Evolutionary conservation across 768 basidiomycete genomes (phyloP).

Genomic region (Tulasnella sp.): DNA sequence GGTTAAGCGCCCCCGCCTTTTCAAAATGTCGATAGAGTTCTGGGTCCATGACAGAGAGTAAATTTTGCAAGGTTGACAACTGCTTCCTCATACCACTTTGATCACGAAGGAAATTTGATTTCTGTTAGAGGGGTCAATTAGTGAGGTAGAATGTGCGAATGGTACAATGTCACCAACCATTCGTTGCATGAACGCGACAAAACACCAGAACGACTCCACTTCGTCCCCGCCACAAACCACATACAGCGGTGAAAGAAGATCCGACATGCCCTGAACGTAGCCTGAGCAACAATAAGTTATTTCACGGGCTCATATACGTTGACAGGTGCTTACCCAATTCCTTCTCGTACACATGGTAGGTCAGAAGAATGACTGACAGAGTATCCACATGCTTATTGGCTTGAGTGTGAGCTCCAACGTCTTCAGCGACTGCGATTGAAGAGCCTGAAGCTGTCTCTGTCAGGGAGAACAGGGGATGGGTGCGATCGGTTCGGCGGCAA

Average conservation of each 20-base stretch:
- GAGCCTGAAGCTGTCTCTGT: slow-evolving; percentile 32
- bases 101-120: slow-evolving; percentile 91
- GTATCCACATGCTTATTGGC: slow-evolving; percentile 89
- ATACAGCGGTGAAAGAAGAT: slow-evolving; percentile 89
- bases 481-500: slow-evolving; percentile 91
- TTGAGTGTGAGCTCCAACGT: slow-evolving; percentile 78
- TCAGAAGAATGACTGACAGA: slow-evolving; percentile 79
- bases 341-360: slow-evolving; percentile 87
- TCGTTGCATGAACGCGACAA: slow-evolving; percentile 89
- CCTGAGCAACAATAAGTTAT: slow-evolving; percentile 44
- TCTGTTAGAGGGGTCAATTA: slow-evolving; percentile 46
- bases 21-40: slow-evolving; percentile 90
- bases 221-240: slow-evolving; percentile 87
- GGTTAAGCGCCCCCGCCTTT: slow-evolving; percentile 80
- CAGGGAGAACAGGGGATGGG: slow-evolving; percentile 78
- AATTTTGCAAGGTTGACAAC: slow-evolving; percentile 78
- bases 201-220: slow-evolving; percentile 92
- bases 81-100: slow-evolving; percentile 99
- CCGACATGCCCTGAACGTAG: slow-evolving; percentile 99
- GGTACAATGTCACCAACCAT: slow-evolving; percentile 58
- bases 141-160: not conserved
- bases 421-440: slow-evolving; percentile 36
- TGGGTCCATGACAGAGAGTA: slow-evolving; percentile 92
- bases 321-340: slow-evolving; percentile 63
- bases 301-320: not conserved